These are phyloP conservation scores for Blastobotrys mokoenaii DNA, from an alignment of 805 yeast species.

Conservation along the genomic window DNA sequence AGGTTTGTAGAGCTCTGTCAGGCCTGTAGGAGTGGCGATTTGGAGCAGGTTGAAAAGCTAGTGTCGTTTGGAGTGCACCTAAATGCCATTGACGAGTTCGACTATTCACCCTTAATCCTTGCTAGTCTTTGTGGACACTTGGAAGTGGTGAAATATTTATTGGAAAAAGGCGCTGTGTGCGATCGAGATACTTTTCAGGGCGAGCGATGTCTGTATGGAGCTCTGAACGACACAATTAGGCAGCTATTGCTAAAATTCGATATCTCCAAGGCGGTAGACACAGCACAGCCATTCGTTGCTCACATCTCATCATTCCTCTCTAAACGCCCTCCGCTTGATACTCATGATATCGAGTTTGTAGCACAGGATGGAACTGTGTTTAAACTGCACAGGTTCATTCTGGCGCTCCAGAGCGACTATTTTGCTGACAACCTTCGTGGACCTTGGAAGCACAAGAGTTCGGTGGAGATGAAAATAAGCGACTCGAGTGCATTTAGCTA, in stretches of 20 bases:
- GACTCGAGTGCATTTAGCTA: constrained; percentile 22
- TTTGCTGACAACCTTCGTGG: constrained; percentile 27
- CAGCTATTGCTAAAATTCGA: constrained; percentile 50
- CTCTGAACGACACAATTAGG: constrained; percentile 58
- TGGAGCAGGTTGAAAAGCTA: constrained; percentile 51
- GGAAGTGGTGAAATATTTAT: constrained; percentile 48
- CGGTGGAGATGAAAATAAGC: background rate
- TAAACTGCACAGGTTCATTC: constrained; percentile 21
- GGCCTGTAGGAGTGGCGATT: constrained; percentile 65
- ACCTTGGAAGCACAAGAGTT: constrained; percentile 18
- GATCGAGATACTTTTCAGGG: constrained; percentile 80
- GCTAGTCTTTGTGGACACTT: constrained; percentile 73
- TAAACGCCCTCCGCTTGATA: constrained; percentile 15
- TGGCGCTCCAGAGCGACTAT: constrained; percentile 24
- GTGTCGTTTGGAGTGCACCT: constrained; percentile 46
- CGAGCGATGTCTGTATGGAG: constrained; percentile 70
- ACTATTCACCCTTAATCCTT: constrained; percentile 64
- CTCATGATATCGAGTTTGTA: constrained; percentile 23
- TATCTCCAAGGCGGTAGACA: constrained; percentile 59
- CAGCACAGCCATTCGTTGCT: constrained; percentile 62
- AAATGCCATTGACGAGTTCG: constrained; percentile 59
- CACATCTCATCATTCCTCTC: constrained; percentile 46
- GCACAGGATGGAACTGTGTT: constrained; percentile 2
- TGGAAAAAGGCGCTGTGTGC: constrained; percentile 65
- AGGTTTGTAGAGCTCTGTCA: constrained; percentile 39